Evolutionary conservation across 2,329 filamentous ascomycete species (phyloP).

Genomic region (Fusarium oligoseptatum): DNA sequence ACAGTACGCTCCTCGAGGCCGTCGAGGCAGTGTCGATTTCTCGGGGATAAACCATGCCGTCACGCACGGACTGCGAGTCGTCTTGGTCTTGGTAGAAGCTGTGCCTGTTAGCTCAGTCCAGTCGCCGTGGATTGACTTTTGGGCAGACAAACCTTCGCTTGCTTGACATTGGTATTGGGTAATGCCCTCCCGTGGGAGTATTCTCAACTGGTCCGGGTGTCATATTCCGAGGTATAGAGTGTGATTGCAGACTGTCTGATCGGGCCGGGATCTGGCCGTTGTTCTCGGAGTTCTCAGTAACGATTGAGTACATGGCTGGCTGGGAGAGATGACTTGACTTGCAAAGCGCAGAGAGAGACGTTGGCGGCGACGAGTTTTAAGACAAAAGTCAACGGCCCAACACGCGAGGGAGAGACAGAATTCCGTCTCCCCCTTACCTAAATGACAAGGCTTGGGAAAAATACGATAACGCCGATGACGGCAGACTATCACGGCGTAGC

Average conservation of each 20-base stretch:
- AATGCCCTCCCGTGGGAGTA: neutral
- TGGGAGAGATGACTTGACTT: neutral
- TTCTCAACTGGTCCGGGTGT: neutral
- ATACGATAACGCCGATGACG: neutral
- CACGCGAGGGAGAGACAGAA: neutral
- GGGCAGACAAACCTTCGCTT: slow-evolving; percentile 12
- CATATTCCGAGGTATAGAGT: neutral
- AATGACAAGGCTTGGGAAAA: too few species aligned
- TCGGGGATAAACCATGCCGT: neutral
- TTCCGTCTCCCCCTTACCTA: neutral
- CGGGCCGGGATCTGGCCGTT: slow-evolving; percentile 3
- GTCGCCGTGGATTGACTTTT: neutral
- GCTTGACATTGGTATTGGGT: neutral
- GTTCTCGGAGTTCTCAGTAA: neutral
- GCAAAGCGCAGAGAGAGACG: neutral
- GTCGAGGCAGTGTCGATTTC: slow-evolving; percentile 19
- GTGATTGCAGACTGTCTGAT: slow-evolving; percentile 5
- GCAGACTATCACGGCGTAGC: neutral
- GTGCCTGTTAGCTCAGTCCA: slow-evolving; percentile 2
- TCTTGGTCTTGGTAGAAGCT: slow-evolving; percentile 15
- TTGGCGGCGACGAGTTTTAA: neutral
- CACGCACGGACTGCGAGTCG: neutral
- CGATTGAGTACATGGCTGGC: neutral
- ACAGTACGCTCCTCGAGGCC: slow-evolving; percentile 29
- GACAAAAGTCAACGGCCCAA: neutral